A percentile compares a stretch with the other conserved stretches of the same genome.
These are phyloP conservation scores for Citrus unshiu DNA, from an alignment of 345 rosid species.

Conservation along the genomic window DNA sequence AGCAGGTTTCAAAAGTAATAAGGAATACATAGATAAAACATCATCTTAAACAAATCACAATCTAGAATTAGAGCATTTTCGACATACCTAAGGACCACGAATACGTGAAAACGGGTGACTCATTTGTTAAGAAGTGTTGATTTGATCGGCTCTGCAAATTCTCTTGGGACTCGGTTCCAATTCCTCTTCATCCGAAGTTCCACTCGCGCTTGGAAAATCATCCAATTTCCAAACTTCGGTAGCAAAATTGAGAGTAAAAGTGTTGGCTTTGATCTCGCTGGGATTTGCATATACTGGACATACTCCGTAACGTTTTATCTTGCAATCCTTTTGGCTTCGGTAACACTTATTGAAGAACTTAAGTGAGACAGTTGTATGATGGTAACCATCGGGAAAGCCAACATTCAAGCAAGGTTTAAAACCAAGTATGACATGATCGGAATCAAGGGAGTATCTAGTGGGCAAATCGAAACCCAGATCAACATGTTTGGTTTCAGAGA, in stretches of 20 bases:
- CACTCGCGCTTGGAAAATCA: not conserved
- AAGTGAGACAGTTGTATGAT: not conserved
- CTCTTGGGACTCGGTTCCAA: too few relatives aligned
- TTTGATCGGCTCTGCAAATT: too few relatives aligned
- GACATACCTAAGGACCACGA: too few relatives aligned
- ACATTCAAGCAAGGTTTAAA: not conserved
- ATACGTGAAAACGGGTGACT: too few relatives aligned
- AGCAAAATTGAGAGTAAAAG: not conserved
- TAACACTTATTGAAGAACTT: too few relatives aligned
- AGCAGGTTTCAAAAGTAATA: too few relatives aligned
- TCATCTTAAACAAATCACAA: too few relatives aligned
- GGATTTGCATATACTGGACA: not conserved
- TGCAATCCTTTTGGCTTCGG: fast-evolving
- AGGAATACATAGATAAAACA: too few relatives aligned
- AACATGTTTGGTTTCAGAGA: too few relatives aligned
- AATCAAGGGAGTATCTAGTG: fast-evolving
- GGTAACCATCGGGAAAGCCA: not conserved
- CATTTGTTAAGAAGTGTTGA: too few relatives aligned
- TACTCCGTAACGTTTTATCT: not conserved
- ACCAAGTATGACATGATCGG: not conserved
- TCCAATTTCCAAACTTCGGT: not conserved
- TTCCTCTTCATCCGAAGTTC: not conserved
- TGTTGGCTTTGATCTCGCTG: not conserved
- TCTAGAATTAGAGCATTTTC: too few relatives aligned
- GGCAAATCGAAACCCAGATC: fast-evolving